A percentile compares a stretch with the other conserved stretches of the same genome.
These are phyloP conservation scores for Verruconis gallopava DNA, from an alignment of 2,329 filamentous ascomycete genomes.

Conservation along the genomic window DNA sequence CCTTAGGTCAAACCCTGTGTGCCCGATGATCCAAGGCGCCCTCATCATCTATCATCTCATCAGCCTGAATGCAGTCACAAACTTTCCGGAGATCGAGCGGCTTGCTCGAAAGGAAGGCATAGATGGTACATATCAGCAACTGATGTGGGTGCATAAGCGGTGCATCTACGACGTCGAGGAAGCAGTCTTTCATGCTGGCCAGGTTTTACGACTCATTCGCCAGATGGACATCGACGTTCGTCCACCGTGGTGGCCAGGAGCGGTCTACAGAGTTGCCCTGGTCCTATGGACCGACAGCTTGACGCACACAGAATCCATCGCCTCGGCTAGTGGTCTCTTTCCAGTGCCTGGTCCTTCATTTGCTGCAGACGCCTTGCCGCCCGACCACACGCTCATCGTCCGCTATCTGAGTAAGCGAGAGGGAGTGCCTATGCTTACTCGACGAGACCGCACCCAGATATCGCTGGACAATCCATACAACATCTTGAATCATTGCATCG, in stretches of 20 bases:
- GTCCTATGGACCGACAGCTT: slow-evolving; percentile 52
- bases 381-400: slow-evolving; percentile 38
- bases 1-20: slow-evolving; percentile 42
- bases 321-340: slow-evolving; percentile 23
- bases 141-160: slow-evolving; percentile 43
- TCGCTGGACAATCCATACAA: slow-evolving; percentile 35
- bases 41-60: slow-evolving; percentile 59
- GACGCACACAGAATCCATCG: slow-evolving; percentile 33
- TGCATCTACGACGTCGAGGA: slow-evolving; percentile 53
- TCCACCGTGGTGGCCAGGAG: slow-evolving; percentile 59
- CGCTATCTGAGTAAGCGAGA: slow-evolving; percentile 41
- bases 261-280: slow-evolving; percentile 53
- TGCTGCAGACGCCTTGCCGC: slow-evolving; percentile 36
- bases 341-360: slow-evolving; percentile 29
- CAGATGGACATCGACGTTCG: slow-evolving; percentile 47
- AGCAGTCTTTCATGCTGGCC: slow-evolving; percentile 53
- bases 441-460: slow-evolving; percentile 35
- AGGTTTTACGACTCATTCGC: slow-evolving; percentile 49
- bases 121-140: slow-evolving; percentile 42
- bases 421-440: slow-evolving; percentile 39
- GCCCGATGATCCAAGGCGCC: slow-evolving; percentile 50
- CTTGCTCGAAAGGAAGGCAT: slow-evolving; percentile 49
- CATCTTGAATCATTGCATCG: slow-evolving; percentile 39
- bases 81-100: slow-evolving; percentile 54
- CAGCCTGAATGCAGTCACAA: slow-evolving; percentile 53